Conservation (phyloP, 169 alveolate genomes). For the Babesia divergens region DNA sequence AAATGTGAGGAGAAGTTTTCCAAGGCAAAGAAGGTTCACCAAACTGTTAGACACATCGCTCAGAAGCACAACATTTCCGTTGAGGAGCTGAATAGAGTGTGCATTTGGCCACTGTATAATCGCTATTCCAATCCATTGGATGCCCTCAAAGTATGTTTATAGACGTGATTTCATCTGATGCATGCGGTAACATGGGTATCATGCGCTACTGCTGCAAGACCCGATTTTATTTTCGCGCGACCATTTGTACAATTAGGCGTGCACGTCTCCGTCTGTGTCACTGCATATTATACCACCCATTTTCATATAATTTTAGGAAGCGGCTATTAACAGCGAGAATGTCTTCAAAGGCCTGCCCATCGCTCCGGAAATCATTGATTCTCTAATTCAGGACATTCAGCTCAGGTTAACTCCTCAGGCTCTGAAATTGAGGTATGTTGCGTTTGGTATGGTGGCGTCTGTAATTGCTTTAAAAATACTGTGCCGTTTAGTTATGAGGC, state of each 20-base stretch:
- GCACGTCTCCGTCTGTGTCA: too few species aligned
- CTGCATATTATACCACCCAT: not conserved
- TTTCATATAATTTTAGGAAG: slow-evolving; percentile 67
- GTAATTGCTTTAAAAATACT: not conserved
- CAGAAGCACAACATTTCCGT: slow-evolving; percentile 84
- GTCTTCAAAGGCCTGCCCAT: slow-evolving; percentile 86
- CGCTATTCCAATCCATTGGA: slow-evolving; percentile 92
- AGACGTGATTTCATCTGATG: too few species aligned
- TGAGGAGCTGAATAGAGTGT: slow-evolving; percentile 85
- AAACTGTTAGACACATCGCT: slow-evolving; percentile 91
- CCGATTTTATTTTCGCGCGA: not conserved
- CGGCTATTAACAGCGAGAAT: slow-evolving; percentile 87
- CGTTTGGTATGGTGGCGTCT: not conserved
- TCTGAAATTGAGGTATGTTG: slow-evolving; percentile 76
- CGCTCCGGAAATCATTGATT: slow-evolving; percentile 79
- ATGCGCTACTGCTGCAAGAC: not conserved
- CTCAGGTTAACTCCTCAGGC: slow-evolving; percentile 89
- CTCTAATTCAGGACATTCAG: slow-evolving; percentile 83
- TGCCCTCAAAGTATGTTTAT: slow-evolving; percentile 84
- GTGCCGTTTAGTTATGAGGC: not conserved
- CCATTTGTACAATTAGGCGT: not conserved
- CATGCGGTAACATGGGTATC: not conserved
- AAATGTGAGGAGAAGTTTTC: slow-evolving; percentile 88
- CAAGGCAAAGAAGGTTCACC: slow-evolving; percentile 92
- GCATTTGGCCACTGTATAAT: slow-evolving; percentile 95